Base-by-base conservation (phyloP, 192 early-diverging fungal genomes). In the Coemansia sp. region DNA sequence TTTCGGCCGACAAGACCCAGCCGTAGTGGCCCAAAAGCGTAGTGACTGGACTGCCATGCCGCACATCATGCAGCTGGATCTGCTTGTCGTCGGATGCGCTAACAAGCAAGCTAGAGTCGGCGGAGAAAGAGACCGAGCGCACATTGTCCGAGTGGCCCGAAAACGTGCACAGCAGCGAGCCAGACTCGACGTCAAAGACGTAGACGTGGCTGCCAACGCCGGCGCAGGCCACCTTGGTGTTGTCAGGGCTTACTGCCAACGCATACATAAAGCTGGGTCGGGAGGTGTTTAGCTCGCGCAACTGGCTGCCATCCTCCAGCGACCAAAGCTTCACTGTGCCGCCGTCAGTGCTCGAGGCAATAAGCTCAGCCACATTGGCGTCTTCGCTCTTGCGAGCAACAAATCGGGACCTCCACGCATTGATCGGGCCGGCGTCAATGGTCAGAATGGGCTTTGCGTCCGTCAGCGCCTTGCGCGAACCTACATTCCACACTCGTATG, bases 51-150 rank as follows among this genome's bases (percentile, higher is more conserved):
- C 41, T 66, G 31, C 74, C 74, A 26, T 58, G 54, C 15, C 68
- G 58, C 33, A 65, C 67, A 46, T 77, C 74, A 36, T 77, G 63
- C 42, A 70, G 46, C 41, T 77, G 74, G 19, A 77, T 53, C 47
- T 70, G 68, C 55, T 70, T 77, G 52, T 77, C 74, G 26, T 77
- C 74, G 5, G 74, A 70, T 0, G 58, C 61, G 4, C 63, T 56
- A 21, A 77, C 57, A 19, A 77, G 39, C 39, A 77, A 43, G 30
- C 51, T 42, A 40, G 74, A 77, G 57, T 70, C 68, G 0, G 62
- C 63, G 1, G 74, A 77, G 38, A 77, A 77, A 1, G 68, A 53
- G 9, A 70, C 52, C 26, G 74, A 77, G 6, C 74, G 74, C 35
- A 77, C 55, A 14, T 65, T 70, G 39, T 65, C 68, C 8, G 74